phyloP scores from a whole-genome alignment of 1,284 basidiomycete species.

The Sanghuangporus sanghuang region DNA sequence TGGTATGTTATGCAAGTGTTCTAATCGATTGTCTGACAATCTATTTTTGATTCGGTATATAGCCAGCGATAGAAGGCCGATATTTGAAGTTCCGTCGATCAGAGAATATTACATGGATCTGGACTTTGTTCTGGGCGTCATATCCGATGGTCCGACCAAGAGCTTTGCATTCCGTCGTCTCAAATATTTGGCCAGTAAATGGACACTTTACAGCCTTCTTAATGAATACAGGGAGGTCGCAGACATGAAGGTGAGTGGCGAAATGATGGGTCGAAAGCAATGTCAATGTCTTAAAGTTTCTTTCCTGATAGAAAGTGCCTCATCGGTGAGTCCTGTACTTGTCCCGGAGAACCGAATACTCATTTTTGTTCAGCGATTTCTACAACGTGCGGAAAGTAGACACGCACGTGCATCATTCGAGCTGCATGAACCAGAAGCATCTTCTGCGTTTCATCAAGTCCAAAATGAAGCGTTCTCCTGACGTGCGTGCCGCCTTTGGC shows the following conservation, averaged over 20 bases:
- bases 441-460: constrained; percentile 98
- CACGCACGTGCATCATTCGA: constrained; percentile 98
- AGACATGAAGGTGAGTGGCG: constrained; percentile 81
- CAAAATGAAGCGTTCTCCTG: constrained; percentile 83
- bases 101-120: constrained; percentile 95
- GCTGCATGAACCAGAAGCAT: constrained; percentile 99
- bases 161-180: constrained; percentile 92
- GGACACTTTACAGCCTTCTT: constrained; percentile 88
- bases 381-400: constrained; percentile 99
- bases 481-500: constrained; percentile 39
- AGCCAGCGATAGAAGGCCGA: constrained; percentile 43
- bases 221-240: constrained; percentile 95
- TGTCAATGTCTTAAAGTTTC: constrained; percentile 18
- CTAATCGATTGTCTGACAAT: neutral
- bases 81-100: constrained; percentile 81
- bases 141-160: constrained; percentile 93
- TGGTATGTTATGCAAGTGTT: constrained; percentile 28
- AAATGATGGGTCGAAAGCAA: neutral
- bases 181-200: constrained; percentile 94
- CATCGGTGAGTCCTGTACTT: constrained; percentile 47
- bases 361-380: constrained; percentile 68
- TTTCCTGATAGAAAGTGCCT: constrained; percentile 50
- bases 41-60: neutral
- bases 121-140: constrained; percentile 84
- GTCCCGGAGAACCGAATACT: neutral